Conservation (phyloP, 176 grass and related monocot species). For the Alloteropsis semialata region DNA sequence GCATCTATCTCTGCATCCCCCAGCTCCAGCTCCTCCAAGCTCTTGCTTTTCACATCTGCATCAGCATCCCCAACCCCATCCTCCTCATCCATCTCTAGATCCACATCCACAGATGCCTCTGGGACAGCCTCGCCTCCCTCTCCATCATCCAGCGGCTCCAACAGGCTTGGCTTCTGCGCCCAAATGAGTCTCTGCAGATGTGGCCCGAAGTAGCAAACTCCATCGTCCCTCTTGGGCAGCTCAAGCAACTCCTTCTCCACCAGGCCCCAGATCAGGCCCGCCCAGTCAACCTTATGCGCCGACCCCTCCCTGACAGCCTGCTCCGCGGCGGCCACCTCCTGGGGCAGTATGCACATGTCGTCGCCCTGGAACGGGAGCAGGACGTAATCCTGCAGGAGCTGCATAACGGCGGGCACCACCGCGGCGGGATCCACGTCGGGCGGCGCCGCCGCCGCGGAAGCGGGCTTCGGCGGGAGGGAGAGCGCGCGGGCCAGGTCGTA, state of each 20-base stretch:
- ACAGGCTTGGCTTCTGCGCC: slow-evolving; percentile 49
- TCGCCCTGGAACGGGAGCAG: slow-evolving; percentile 58
- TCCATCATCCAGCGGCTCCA: slow-evolving; percentile 28
- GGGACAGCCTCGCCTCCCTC: slow-evolving; percentile 29
- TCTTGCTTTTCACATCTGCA: background rate
- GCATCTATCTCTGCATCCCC: background rate
- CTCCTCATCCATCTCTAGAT: slow-evolving; percentile 42
- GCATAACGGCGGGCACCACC: slow-evolving; percentile 32
- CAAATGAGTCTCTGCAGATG: slow-evolving; percentile 75
- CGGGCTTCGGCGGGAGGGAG: slow-evolving; percentile 51
- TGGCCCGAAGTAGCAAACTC: slow-evolving; percentile 60
- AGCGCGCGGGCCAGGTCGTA: slow-evolving; percentile 60
- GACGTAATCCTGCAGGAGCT: slow-evolving; percentile 64
- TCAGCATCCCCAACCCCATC: slow-evolving; percentile 29
- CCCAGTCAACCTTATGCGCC: slow-evolving; percentile 80
- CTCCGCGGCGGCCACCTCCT: slow-evolving; percentile 61
- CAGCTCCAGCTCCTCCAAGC: slow-evolving; percentile 14
- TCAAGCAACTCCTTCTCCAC: slow-evolving; percentile 85
- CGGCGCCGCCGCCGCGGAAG: slow-evolving; percentile 5
- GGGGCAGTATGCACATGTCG: slow-evolving; percentile 63
- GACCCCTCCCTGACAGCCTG: slow-evolving; percentile 65
- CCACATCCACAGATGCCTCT: slow-evolving; percentile 40
- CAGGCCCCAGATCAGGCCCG: slow-evolving; percentile 67
- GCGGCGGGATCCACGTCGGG: slow-evolving; percentile 34
- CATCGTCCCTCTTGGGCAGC: slow-evolving; percentile 36